Conservation (phyloP, 371 early-diverging fungal genomes). For the Mortierella sp. region DNA sequence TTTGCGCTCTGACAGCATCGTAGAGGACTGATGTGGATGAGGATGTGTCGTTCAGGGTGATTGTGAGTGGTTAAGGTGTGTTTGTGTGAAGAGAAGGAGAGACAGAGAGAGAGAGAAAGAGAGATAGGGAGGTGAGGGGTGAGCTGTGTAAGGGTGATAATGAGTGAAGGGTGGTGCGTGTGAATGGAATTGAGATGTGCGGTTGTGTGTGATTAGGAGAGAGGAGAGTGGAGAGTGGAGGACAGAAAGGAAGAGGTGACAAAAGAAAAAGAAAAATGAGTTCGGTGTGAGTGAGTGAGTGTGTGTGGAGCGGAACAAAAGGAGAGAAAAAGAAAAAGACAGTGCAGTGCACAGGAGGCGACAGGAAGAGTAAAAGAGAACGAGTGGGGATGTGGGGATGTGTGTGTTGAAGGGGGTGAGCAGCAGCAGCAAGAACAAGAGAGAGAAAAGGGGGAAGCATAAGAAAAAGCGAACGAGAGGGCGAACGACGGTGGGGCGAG, state of each 20-base stretch:
- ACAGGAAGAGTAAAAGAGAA: neutral
- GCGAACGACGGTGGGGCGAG: no score
- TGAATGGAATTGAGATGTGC: no score
- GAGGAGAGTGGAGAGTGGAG: neutral
- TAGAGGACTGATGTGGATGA: neutral
- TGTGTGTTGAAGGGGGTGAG: neutral
- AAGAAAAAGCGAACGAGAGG: neutral
- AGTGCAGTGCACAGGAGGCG: neutral
- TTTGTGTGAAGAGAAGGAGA: neutral
- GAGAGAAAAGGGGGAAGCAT: neutral
- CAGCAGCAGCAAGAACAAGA: neutral
- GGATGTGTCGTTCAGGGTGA: neutral
- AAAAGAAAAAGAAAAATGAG: neutral
- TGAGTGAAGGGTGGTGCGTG: no score
- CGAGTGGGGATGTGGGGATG: neutral
- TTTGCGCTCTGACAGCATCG: constrained; percentile 44
- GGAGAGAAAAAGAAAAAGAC: neutral
- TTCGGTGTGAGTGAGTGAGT: no score
- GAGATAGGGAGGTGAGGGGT: no score
- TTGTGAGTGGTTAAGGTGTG: neutral
- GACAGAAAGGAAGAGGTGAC: neutral
- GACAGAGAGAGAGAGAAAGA: no score
- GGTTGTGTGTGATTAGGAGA: neutral
- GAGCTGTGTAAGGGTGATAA: no score
- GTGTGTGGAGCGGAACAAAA: neutral